Conservation (phyloP, 2,329 filamentous ascomycete genomes). For the Botrytis fragariae region DNA sequence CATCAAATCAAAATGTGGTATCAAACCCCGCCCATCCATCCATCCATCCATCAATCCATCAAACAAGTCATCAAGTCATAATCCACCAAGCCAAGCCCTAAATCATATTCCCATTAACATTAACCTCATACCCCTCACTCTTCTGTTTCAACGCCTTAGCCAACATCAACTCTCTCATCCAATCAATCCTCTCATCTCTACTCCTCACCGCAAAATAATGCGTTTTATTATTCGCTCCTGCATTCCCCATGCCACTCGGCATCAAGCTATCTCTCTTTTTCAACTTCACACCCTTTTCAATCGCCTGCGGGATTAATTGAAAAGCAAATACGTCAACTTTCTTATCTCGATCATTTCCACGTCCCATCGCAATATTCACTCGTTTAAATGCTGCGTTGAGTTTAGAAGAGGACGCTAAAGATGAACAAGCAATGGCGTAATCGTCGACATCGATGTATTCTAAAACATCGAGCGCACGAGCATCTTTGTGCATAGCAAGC, state of each 20-base stretch:
- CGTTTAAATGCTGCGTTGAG: constrained; percentile 84
- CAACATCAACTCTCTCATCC: constrained; percentile 93
- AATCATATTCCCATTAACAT: constrained; percentile 77
- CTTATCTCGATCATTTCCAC: constrained; percentile 49
- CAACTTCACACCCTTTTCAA: constrained; percentile 48
- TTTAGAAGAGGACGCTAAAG: constrained; percentile 69
- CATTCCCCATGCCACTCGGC: constrained; percentile 13
- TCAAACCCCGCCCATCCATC: constrained; percentile 4
- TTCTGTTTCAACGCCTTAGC: constrained; percentile 84
- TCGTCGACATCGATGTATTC: constrained; percentile 86
- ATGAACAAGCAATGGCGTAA: constrained; percentile 83
- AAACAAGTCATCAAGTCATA: neutral
- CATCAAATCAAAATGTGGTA: constrained; percentile 9
- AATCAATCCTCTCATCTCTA: constrained; percentile 90
- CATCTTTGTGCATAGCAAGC: constrained; percentile 72
- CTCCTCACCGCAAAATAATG: constrained; percentile 91
- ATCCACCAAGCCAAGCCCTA: constrained; percentile 35
- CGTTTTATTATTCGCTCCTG: constrained; percentile 65
- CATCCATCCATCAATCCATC: neutral
- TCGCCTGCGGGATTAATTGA: constrained; percentile 68
- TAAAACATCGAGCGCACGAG: constrained; percentile 52
- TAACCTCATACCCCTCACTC: constrained; percentile 77
- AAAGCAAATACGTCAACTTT: constrained; percentile 73
- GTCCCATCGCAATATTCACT: constrained; percentile 55
- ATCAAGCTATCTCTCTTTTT: constrained; percentile 43